Evolutionary conservation across 495 filamentous ascomycete species (phyloP), one percentile per base, ranked within the genome.

Genomic region (Penicillium malachiteum): DNA sequence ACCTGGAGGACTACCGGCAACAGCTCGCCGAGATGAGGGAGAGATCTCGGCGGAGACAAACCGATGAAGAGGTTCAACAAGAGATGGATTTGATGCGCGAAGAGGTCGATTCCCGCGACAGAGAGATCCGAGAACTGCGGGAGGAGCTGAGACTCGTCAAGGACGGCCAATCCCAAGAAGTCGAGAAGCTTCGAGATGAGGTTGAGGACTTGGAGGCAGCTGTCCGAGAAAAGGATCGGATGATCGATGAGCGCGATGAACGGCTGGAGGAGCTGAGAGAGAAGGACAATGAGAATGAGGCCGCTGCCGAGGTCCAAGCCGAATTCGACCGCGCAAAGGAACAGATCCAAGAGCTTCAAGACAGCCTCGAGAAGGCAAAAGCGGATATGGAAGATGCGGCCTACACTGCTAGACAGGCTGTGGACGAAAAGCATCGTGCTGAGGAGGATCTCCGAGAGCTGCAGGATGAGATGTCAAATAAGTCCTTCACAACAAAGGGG

Each of bases 1-100:
- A 88, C 26, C 71, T 95, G 4, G 91, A 95, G 67, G 74, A 79
- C 45, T 96, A 91, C 64, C 78, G 85, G 44, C 79, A 85, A 55
- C 88, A 94, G 71, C 81, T 96, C 47, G 65, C 86, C 37, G 91
- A 96, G 52, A 74, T 92, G 41, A 85, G 81, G 26, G 88, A 96
- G 55, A 89, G 89, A 68, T 79, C 87, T 38, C 88, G 90, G 69
- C 81, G 84, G 59, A 86, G 86, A 64, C 85, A 89, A 57, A 83
- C 81, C 9, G 84, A 91, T 63, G 81, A 85, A 40, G 81, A 78
- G 18, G 67, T 87, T 14, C 81, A 81, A 32, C 80, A 83, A 33
- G 80, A 88, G 47, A 78, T 89, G 54, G 81, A 79, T 21, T 64
- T 83, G 40, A 77, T 89, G 56, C 78, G 81, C 37, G 78, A 79